Percentiles rank a stretch among this genome's conserved stretches.
phyloP scores from a whole-genome alignment of 768 basidiomycete species.

The Pleurotus citrinopileatus region DNA sequence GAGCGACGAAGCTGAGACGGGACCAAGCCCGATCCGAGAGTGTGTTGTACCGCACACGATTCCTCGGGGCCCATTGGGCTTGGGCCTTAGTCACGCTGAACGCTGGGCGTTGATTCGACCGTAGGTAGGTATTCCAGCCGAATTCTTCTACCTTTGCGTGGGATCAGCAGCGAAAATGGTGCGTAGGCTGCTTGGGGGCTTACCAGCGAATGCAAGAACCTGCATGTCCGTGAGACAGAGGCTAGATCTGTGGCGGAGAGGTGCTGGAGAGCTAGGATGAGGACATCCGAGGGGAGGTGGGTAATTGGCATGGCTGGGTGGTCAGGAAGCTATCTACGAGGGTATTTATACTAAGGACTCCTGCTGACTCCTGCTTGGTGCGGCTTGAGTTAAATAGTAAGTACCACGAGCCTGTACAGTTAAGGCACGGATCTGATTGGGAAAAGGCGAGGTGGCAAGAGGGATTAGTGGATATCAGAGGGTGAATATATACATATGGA shows the following conservation, averaged over 20 bases:
- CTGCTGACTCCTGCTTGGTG: background rate
- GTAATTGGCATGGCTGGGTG: constrained; percentile 17
- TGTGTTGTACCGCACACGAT: constrained; percentile 47
- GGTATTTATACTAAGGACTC: constrained; percentile 1
- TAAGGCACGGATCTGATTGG: background rate
- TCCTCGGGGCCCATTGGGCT: constrained; percentile 39
- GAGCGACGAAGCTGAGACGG: constrained; percentile 49
- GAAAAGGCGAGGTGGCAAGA: background rate
- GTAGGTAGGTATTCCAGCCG: constrained; percentile 57
- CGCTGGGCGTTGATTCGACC: constrained; percentile 51
- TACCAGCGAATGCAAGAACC: constrained; percentile 40
- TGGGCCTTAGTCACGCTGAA: constrained; percentile 45
- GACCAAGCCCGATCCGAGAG: constrained; percentile 55
- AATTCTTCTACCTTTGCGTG: constrained; percentile 53
- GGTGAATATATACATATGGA: no score
- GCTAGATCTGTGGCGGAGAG: constrained; percentile 42
- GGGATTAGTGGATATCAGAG: no score
- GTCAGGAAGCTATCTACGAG: no score
- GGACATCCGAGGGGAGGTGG: constrained; percentile 51
- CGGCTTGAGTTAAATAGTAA: background rate
- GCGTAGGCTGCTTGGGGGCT: constrained; percentile 18
- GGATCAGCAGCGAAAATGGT: background rate
- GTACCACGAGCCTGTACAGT: background rate
- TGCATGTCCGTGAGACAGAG: constrained; percentile 38
- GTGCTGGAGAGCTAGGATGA: constrained; percentile 49